Percentiles rank a stretch among this genome's conserved stretches.
These are phyloP conservation scores for Cytospora piceae DNA, from an alignment of 2,329 filamentous ascomycete genomes.

Conservation along the genomic window DNA sequence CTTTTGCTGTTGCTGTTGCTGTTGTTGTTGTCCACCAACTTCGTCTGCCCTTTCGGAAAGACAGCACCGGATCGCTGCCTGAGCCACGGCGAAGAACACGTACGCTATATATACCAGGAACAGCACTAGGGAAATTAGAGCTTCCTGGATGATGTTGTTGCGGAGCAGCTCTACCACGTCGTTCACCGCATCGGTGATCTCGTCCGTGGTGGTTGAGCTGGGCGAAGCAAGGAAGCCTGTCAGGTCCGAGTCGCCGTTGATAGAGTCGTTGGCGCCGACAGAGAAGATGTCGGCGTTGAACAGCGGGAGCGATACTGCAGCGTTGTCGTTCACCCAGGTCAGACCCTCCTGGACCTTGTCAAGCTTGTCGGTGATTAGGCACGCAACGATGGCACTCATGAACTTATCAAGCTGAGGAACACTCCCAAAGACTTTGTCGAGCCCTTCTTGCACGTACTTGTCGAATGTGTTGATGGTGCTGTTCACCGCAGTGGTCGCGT, in stretches of 20 bases:
- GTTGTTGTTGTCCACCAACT: slow-evolving; percentile 55
- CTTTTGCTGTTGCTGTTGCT: too few relatives aligned
- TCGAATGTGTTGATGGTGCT: slow-evolving; percentile 83
- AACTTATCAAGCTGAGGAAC: slow-evolving; percentile 58
- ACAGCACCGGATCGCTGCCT: slow-evolving; percentile 58
- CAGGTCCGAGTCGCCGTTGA: slow-evolving; percentile 54
- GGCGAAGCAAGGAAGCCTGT: slow-evolving; percentile 76
- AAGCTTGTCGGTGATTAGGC: slow-evolving; percentile 87
- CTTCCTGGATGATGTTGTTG: slow-evolving; percentile 72
- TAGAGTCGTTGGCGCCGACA: slow-evolving; percentile 68
- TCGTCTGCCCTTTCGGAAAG: slow-evolving; percentile 57
- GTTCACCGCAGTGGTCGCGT: slow-evolving; percentile 81
- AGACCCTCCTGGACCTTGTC: slow-evolving; percentile 82
- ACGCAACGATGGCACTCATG: slow-evolving; percentile 79
- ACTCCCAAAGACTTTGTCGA: slow-evolving; percentile 75
- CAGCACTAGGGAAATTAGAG: slow-evolving; percentile 76
- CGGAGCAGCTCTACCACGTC: slow-evolving; percentile 70
- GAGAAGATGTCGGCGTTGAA: slow-evolving; percentile 84
- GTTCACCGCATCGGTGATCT: slow-evolving; percentile 76
- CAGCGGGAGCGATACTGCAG: slow-evolving; percentile 78
- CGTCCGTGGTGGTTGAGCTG: slow-evolving; percentile 73
- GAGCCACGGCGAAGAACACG: slow-evolving; percentile 72
- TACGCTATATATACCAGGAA: slow-evolving; percentile 79
- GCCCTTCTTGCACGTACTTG: slow-evolving; percentile 71
- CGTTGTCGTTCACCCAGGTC: slow-evolving; percentile 91